These are phyloP conservation scores for Somion occarium DNA, from an alignment of 1,284 basidiomycete genomes.

Conservation along the genomic window DNA sequence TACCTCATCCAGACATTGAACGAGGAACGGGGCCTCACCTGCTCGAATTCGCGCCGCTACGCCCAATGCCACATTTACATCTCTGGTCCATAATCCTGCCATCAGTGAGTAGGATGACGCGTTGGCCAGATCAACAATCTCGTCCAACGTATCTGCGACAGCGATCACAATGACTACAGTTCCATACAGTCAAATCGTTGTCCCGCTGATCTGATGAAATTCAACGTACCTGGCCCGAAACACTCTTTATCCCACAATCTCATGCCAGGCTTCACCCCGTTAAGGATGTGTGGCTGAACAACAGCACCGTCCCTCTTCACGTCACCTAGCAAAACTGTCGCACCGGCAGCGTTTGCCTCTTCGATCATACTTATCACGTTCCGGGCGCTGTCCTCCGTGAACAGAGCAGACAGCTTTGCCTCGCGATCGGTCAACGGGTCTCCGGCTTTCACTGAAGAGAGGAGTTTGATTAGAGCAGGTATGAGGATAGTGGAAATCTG, in stretches of 20 bases:
- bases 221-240: conserved; percentile 52
- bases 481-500: conserved; percentile 34
- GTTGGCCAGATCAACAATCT: conserved; percentile 49
- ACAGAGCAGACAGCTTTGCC: conserved; percentile 36
- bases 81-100: conserved; percentile 48
- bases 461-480: conserved; percentile 28
- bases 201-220: no score
- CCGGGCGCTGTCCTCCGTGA: conserved; percentile 45
- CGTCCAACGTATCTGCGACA: conserved; percentile 42
- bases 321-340: conserved; percentile 46
- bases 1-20: neutral
- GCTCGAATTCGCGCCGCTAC: conserved; percentile 46
- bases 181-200: conserved; percentile 23
- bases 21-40: conserved; percentile 27
- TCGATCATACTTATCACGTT: conserved; percentile 42
- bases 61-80: conserved; percentile 40
- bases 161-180: conserved; percentile 42
- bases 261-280: conserved; percentile 44
- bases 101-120: conserved; percentile 48
- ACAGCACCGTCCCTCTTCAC: conserved; percentile 34
- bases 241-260: conserved; percentile 49
- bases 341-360: conserved; percentile 49
- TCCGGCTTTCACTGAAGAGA: conserved; percentile 30
- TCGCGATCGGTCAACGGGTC: conserved; percentile 17
- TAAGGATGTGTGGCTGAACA: conserved; percentile 52